Base-by-base conservation (phyloP, 345 rosid genomes). In the Reutealis trisperma region DNA sequence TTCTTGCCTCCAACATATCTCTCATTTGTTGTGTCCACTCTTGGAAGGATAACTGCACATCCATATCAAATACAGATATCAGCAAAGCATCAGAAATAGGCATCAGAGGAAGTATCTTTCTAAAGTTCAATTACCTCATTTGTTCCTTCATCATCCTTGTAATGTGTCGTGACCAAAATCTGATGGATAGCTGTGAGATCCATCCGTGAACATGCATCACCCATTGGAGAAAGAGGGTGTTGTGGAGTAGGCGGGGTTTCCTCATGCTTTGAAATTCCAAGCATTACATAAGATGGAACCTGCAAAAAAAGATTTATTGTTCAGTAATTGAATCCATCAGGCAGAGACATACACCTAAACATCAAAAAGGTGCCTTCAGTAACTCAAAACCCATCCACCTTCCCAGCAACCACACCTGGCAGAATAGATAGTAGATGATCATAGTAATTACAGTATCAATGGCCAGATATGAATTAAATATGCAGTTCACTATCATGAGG, bases 21-120 rank as follows among this genome's bases (percentile, higher is more conserved):
- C 92, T 89, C 76, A 93, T 95, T 74, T 89, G 92, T 78, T 95
- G 94, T 45, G 96, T 82, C 99, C 98, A 94, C 84, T 95, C 98
- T 87, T 95, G 98, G 77, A 95, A 95, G 61, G 98, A 95, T 75
- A 93, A 84, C 94, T 90, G 79, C 44, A 79, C 30, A 81, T 67
- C 55, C 71, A 66, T 37, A 63, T 21, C 44, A 25, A n/a, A 80
- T 13, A 61, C 54, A 52, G 24, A 70, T 25, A 67, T 79, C 25
- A 74, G 73, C 77, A 77, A 24, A 63, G 22, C 51, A 60, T 10
- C 7, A 41, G 15, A 66, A 69, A 75, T 12, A 76, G 37, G 49
- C 19, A 69, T 30, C 59, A 25, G 25, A 22, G 75, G 60, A 41
- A 57, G 41, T 5, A 63, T 19, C 55, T 69, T n/a, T 25, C 9